Conservation (phyloP, 2,329 filamentous ascomycete genomes). For the Microcera coccophila region DNA sequence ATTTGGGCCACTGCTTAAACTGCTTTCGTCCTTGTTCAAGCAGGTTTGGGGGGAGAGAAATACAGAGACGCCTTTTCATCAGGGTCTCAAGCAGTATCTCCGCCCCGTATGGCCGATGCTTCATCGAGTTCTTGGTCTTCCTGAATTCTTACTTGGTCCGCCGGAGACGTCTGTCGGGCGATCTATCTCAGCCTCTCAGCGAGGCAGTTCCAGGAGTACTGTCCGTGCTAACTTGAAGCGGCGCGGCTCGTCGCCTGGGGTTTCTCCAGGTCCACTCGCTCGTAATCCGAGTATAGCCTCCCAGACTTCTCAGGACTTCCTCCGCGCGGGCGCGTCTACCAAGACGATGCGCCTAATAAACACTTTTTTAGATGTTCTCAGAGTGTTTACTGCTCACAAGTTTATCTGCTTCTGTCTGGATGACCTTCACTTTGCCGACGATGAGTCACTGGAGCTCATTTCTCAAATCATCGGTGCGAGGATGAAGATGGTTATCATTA, state of each 20-base stretch:
- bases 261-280: constrained; percentile 36
- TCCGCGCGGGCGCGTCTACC: constrained; percentile 54
- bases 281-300: constrained; percentile 39
- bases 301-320: constrained; percentile 56
- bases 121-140: constrained; percentile 57
- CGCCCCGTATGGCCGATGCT: constrained; percentile 62
- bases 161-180: constrained; percentile 37
- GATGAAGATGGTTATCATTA: constrained; percentile 75
- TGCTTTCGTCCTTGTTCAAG: constrained; percentile 63
- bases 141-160: constrained; percentile 64
- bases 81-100: constrained; percentile 58
- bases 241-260: constrained; percentile 49
- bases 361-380: constrained; percentile 80
- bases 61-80: constrained; percentile 61
- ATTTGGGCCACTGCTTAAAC: constrained; percentile 60
- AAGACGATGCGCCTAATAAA: constrained; percentile 76
- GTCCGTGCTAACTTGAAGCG: constrained; percentile 34
- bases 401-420: constrained; percentile 87
- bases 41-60: constrained; percentile 65
- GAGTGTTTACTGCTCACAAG: constrained; percentile 76
- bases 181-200: constrained; percentile 37
- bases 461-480: constrained; percentile 73
- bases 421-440: constrained; percentile 85
- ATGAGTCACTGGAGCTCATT: constrained; percentile 80
- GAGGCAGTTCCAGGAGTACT: constrained; percentile 28